Percentiles rank a stretch among this genome's conserved stretches.
Evolutionary conservation across 2,329 filamentous ascomycete species (phyloP).

Genomic region (Talaromyces sp.): DNA sequence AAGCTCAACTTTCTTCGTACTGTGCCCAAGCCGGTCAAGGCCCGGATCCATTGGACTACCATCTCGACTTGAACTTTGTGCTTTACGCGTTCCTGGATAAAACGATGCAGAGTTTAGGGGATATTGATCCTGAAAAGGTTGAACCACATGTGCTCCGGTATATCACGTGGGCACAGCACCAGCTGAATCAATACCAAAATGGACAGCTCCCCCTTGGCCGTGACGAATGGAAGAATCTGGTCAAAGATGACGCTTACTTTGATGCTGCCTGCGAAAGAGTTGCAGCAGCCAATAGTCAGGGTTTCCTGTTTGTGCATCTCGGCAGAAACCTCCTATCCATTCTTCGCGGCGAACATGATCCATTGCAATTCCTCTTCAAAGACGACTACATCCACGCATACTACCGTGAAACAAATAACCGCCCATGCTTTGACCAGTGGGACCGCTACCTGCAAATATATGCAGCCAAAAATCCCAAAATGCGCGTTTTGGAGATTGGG

Average conservation of each 20-base stretch:
- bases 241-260: neutral
- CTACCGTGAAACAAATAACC: conserved; percentile 33
- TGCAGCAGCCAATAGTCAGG: conserved; percentile 20
- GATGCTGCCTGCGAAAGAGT: neutral
- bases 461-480: conserved; percentile 35
- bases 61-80: neutral
- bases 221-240: neutral
- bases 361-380: neutral
- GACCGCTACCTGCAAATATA: conserved; percentile 26
- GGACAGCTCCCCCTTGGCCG: neutral
- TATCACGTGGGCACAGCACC: neutral
- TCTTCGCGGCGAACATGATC: neutral
- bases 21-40: conserved; percentile 7
- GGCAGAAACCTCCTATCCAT: conserved; percentile 17
- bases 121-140: neutral
- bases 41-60: neutral
- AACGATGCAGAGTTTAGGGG: conserved; percentile 4
- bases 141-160: neutral
- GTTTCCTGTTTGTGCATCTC: conserved; percentile 29
- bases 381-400: conserved; percentile 8
- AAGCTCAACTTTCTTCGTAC: conserved; percentile 15
- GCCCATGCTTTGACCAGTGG: conserved; percentile 28
- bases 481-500: conserved; percentile 41
- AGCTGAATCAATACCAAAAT: neutral
- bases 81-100: neutral